A percentile compares a stretch with the other conserved stretches of the same genome.
Conservation (phyloP, 192 early-diverging fungal genomes). For the Coemansia sp. region DNA sequence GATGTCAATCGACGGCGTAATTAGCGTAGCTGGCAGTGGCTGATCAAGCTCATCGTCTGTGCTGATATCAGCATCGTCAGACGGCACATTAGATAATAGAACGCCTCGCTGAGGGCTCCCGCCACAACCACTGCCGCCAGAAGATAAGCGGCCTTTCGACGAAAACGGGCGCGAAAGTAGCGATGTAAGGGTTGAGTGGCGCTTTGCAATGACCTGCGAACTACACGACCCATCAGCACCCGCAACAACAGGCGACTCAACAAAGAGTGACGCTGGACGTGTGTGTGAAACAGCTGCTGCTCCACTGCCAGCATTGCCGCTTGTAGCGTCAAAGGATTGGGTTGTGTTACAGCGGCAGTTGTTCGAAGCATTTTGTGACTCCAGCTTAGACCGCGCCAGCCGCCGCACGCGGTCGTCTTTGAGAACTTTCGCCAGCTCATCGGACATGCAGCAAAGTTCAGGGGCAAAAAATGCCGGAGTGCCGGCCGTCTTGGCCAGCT, state of each 20-base stretch:
- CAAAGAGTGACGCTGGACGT: conserved; percentile 32
- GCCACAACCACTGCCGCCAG: conserved; percentile 8
- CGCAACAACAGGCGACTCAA: conserved; percentile 14
- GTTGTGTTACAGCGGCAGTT: background rate
- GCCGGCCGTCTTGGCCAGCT: conserved; percentile 92
- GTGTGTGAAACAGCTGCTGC: background rate
- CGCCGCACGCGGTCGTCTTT: conserved; percentile 19
- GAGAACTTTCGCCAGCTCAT: conserved; percentile 44
- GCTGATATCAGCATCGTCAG: conserved; percentile 6
- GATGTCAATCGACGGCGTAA: conserved; percentile 90
- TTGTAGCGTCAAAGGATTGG: too few relatives aligned
- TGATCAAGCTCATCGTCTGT: conserved; percentile 22
- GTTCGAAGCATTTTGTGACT: background rate
- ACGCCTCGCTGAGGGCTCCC: conserved; percentile 15
- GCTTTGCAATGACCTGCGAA: conserved; percentile 25
- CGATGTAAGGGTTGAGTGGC: conserved; percentile 47
- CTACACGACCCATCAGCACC: background rate
- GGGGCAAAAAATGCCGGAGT: conserved; percentile 98
- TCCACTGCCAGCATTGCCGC: too few relatives aligned
- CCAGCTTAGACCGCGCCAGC: conserved; percentile 2
- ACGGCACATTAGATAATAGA: conserved; percentile 4
- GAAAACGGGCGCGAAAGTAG: conserved; percentile 48
- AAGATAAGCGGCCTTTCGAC: conserved; percentile 25
- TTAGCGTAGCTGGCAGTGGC: conserved; percentile 53
- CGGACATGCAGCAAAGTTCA: conserved; percentile 80